Base-by-base conservation (phyloP, 139 green algal species). In the Desmodesmus armatus region DNA sequence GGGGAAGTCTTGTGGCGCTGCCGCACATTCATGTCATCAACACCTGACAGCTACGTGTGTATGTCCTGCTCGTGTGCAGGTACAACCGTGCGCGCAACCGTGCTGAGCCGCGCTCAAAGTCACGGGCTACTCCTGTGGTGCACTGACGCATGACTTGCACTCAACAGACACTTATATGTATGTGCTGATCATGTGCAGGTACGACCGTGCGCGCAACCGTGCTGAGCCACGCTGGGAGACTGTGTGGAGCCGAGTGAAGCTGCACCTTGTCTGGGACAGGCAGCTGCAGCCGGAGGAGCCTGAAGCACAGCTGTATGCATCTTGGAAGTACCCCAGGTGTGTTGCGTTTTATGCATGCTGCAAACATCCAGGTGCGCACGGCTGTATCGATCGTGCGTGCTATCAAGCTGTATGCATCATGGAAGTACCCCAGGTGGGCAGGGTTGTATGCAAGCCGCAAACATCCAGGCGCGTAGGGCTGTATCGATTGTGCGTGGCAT, bases 311-410 rank as follows among this genome's bases (percentile, higher is more conserved):
- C 11, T 84, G 3, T 84, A 84, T 39, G 78, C 78, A 0, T 67
- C 41, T 41, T 84, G 78, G 78, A 75, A 76, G 63, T 84, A 84
- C 55, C 47, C 47, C 78, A 84, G 78, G 78, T 84, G 70, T 1
- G 3, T 6, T 75, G 13, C 47, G 47, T 58, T 58, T 58, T 58
- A 58, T 23, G 47, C 47, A 58, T 58, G 17, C 17, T 58, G 17
- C 13, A 58, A 58, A 58, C 47, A 58, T 58, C 13, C 47, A 58
- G 47, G 47, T 58, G 47, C 47, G 13, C 47, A 58, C 0, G 47
- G 13, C 17, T 58, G 47, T 58, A 15, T 15, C 47, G 47, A 58
- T 13, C 47, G 47, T 23, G 47, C 13, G 13, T 15, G 13, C 13
- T 13, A 58, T 58, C 17, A 13, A 84, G 78, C 11, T 84, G 3